Conservation (phyloP, 148 eudicot genomes). For the Dianthus caryophyllus region DNA sequence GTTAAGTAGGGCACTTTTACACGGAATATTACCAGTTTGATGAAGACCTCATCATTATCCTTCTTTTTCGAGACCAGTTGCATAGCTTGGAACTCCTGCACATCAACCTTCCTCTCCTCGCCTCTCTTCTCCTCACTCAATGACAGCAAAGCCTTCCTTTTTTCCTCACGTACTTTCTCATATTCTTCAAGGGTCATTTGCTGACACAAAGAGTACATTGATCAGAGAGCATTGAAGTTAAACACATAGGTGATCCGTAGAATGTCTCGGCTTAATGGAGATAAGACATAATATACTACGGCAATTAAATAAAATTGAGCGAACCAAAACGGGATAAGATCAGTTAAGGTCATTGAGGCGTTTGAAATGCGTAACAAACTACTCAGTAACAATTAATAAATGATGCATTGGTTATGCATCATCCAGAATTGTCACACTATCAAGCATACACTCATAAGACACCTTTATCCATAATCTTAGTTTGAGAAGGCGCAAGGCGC, state of each 20-base stretch:
- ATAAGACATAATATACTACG: too few species aligned
- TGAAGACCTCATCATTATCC: slow-evolving; percentile 48
- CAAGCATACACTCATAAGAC: too few species aligned
- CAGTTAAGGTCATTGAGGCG: too few species aligned
- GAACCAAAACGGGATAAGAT: too few species aligned
- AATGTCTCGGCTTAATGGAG: too few species aligned
- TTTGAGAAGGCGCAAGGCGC: too few species aligned
- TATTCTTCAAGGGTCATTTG: slow-evolving; percentile 87
- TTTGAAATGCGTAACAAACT: too few species aligned
- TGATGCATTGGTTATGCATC: too few species aligned
- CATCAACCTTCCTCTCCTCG: slow-evolving; percentile 69
- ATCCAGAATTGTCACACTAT: too few species aligned
- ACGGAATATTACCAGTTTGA: slow-evolving; percentile 51
- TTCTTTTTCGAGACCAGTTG: slow-evolving; percentile 66
- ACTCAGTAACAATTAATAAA: too few species aligned
- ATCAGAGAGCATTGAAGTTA: neutral
- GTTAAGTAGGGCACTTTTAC: neutral
- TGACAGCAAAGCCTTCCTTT: slow-evolving; percentile 62
- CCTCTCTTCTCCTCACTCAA: slow-evolving; percentile 56
- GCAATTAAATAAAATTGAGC: too few species aligned
- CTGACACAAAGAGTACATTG: slow-evolving; percentile 21
- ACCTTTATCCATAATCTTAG: too few species aligned
- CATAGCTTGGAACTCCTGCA: slow-evolving; percentile 60
- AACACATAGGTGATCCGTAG: neutral
- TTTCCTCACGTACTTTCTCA: slow-evolving; percentile 75